A percentile compares a stretch with the other conserved stretches of the same genome.
phyloP scores from a whole-genome alignment of 257 asterid genomes.

The Solanum sparsipilum region DNA sequence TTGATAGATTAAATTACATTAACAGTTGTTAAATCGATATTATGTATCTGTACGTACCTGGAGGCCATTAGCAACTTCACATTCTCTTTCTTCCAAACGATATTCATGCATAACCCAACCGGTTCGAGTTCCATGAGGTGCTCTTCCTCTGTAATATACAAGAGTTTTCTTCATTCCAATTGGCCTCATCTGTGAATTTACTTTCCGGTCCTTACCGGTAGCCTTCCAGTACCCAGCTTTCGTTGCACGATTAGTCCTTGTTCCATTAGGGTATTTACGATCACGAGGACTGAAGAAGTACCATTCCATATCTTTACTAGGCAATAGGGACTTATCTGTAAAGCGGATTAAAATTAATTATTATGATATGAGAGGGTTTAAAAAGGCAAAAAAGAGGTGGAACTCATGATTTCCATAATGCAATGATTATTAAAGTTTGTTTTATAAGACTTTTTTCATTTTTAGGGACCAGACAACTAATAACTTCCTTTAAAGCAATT shows the following conservation, averaged over 20 bases:
- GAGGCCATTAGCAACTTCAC: conserved; percentile 56
- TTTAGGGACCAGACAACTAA: conserved; percentile 35
- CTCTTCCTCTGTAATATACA: conserved; percentile 92
- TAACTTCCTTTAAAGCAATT: conserved; percentile 9
- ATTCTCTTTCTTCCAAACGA: conserved; percentile 88
- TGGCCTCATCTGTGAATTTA: conserved; percentile 60
- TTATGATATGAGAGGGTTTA: background rate
- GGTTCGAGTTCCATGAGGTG: conserved; percentile 93
- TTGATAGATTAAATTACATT: too few relatives aligned
- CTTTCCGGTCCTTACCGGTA: conserved; percentile 91
- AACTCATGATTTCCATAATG: background rate
- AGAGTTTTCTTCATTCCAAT: conserved; percentile 99
- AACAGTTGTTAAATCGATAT: background rate
- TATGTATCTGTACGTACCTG: conserved; percentile 34
- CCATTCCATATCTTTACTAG: conserved; percentile 99
- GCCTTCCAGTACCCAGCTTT: conserved; percentile 99
- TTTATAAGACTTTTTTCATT: background rate
- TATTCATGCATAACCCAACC: conserved; percentile 99
- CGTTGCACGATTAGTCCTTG: conserved; percentile 93
- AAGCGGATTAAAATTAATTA: background rate
- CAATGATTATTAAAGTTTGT: conserved; percentile 12
- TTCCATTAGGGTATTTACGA: conserved; percentile 92
- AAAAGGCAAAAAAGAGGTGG: background rate
- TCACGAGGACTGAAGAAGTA: conserved; percentile 94
- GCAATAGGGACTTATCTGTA: conserved; percentile 79